phyloP scores from a whole-genome alignment of 306 rosid species.

The Alnus rubra region DNA sequence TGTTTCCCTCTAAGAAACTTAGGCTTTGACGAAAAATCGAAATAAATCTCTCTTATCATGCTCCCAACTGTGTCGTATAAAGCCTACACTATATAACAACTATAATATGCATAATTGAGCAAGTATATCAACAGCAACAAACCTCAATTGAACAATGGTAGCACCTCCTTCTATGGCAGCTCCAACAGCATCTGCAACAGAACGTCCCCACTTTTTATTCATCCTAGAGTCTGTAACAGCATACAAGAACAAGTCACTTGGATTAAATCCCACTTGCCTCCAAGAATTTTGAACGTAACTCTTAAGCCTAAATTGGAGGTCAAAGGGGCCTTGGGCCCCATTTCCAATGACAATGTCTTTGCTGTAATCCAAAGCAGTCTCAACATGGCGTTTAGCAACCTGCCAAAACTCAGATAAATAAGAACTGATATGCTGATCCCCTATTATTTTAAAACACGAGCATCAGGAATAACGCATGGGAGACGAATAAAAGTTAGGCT shows the following conservation, averaged over 20 bases:
- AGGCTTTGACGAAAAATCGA: neutral
- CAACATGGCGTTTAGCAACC: slow-evolving; percentile 69
- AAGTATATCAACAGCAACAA: slow-evolving; percentile 30
- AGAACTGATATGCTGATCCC: slow-evolving; percentile 13
- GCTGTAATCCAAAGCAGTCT: slow-evolving; percentile 72
- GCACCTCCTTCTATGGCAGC: slow-evolving; percentile 93
- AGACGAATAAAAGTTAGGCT: neutral
- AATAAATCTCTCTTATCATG: neutral
- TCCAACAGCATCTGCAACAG: slow-evolving; percentile 84
- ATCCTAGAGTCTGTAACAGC: slow-evolving; percentile 87
- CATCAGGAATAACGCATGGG: neutral
- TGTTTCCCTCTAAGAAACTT: neutral
- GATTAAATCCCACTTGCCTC: slow-evolving; percentile 58
- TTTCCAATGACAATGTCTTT: slow-evolving; percentile 74
- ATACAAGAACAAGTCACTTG: slow-evolving; percentile 66
- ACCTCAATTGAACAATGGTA: slow-evolving; percentile 91
- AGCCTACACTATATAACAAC: neutral
- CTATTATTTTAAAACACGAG: slow-evolving; percentile 8
- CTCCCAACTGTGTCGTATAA: neutral
- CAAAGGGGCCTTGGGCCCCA: slow-evolving; percentile 90
- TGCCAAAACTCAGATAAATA: slow-evolving; percentile 40
- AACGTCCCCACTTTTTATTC: slow-evolving; percentile 86
- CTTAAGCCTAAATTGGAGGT: slow-evolving; percentile 68
- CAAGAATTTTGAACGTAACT: slow-evolving; percentile 34
- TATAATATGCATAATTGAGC: slow-evolving; percentile 7